phyloP scores from a whole-genome alignment of 345 rosid species.

The Erucastrum elatum region DNA sequence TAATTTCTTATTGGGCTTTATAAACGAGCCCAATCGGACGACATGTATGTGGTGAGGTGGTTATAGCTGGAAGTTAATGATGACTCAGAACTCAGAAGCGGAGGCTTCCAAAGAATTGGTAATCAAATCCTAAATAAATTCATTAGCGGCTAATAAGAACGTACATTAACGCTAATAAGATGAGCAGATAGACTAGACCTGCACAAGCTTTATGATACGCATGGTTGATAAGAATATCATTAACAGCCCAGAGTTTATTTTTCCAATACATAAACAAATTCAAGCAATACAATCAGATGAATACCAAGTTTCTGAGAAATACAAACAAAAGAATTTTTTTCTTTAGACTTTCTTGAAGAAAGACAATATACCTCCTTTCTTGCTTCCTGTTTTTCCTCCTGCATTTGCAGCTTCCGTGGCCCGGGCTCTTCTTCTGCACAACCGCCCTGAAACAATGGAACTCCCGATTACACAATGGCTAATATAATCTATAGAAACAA shows the following conservation, averaged over 20 bases:
- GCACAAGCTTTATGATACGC: background rate
- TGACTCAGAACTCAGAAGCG: too few species aligned
- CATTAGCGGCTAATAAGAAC: too few species aligned
- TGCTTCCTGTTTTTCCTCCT: constrained; percentile 64
- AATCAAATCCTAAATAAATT: too few species aligned
- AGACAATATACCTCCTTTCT: constrained; percentile 69
- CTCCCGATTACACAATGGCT: background rate
- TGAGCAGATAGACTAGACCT: too few species aligned
- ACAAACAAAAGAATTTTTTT: background rate
- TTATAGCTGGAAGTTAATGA: too few species aligned
- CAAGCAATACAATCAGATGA: constrained; percentile 20
- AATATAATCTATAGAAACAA: background rate
- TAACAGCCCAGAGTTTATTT: background rate
- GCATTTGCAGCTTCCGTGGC: constrained; percentile 46
- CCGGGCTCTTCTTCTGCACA: constrained; percentile 56
- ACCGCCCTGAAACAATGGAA: constrained; percentile 24
- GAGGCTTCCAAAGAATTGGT: too few species aligned
- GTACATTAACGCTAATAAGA: too few species aligned
- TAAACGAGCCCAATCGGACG: too few species aligned
- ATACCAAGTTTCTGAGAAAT: constrained; percentile 7
- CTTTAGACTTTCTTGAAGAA: constrained; percentile 71
- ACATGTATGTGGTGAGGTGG: too few species aligned
- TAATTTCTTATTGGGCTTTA: too few species aligned
- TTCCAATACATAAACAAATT: background rate
- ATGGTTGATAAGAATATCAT: background rate